Evolutionary conservation across 306 rosid genomes (phyloP), one percentile per base, ranked within the genome.

Genomic region (Abrus precatorius): DNA sequence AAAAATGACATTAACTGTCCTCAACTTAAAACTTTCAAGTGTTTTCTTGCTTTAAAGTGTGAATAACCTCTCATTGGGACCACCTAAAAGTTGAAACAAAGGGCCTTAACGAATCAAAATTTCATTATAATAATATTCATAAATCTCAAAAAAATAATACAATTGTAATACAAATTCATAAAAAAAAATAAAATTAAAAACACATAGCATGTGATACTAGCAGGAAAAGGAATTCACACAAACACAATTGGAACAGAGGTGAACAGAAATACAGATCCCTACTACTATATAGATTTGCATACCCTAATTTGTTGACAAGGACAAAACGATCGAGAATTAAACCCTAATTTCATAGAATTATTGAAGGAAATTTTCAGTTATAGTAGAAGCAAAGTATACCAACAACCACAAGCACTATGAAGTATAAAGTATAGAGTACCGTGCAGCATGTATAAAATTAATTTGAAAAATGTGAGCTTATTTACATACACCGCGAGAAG

Each of bases 401-500:
- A 62, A 80, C 67, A 65, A 79, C 41, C 57, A 50, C 20, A 29
- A 50, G 38, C 48, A 72, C 20, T 72, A 9, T 72, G 48, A 80
- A n/a, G 13, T 47, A 72, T 29, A 40, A 6, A 43, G 73, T 63
- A 77, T 7, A 38, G 9, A 44, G 8, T 41, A 70, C 14, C 11
- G 41, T 7, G 14, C 47, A 5, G 20, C 20, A 20, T 20, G 54
- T 49, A 50, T 13, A 11, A 12, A 49, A 49, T 2, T 11, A 13
- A 36, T 5, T 36, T 43, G 13, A 64, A 60, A 3, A 32, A 36
- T 30, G 48, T 9, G 48, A 9, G 48, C 4, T 4, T 57, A 29
- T 28, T 57, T 7, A 28, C 60, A 43, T 74, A 60, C 1, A 74
- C 66, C 72, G 33, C 3, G 82, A 63, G 77, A 76, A 70, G 52